phyloP scores from a whole-genome alignment of 176 grass and related monocot genomes.

The Triticum dicoccoides region DNA sequence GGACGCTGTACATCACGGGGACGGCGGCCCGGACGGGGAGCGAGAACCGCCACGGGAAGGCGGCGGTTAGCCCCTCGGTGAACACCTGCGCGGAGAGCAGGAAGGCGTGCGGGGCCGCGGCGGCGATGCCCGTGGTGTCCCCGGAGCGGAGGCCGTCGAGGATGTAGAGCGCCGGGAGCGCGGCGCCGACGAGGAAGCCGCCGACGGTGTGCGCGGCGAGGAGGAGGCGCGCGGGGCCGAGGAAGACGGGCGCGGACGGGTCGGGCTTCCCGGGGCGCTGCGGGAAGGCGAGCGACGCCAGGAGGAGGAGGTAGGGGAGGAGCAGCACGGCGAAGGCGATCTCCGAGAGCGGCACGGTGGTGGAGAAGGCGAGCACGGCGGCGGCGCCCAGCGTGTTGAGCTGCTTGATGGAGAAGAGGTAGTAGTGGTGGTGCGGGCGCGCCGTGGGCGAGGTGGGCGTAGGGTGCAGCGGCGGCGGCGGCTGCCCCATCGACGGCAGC shows the following conservation, averaged over 20 bases:
- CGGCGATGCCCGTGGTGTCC: constrained; percentile 40
- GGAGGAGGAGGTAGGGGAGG: constrained; percentile 46
- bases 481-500: constrained; percentile 31
- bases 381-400: constrained; percentile 55
- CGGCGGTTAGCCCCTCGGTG: constrained; percentile 58
- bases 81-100: constrained; percentile 79
- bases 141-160: constrained; percentile 51
- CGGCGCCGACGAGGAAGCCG: constrained; percentile 54
- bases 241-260: constrained; percentile 38
- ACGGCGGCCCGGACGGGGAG: constrained; percentile 66
- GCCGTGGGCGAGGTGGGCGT: constrained; percentile 36
- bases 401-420: constrained; percentile 70
- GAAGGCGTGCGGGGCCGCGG: constrained; percentile 70
- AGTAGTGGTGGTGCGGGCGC: constrained; percentile 47
- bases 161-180: constrained; percentile 72
- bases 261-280: constrained; percentile 19
- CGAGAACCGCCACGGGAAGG: constrained; percentile 59
- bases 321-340: constrained; percentile 47
- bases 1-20: constrained; percentile 60
- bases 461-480: constrained; percentile 39
- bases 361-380: constrained; percentile 49
- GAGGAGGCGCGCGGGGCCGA: constrained; percentile 22
- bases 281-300: constrained; percentile 46
- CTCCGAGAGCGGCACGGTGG: constrained; percentile 39
- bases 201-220: constrained; percentile 40